Evolutionary conservation across 164 flowering plant genomes (phyloP).

Genomic region (Brasenia schreberi): DNA sequence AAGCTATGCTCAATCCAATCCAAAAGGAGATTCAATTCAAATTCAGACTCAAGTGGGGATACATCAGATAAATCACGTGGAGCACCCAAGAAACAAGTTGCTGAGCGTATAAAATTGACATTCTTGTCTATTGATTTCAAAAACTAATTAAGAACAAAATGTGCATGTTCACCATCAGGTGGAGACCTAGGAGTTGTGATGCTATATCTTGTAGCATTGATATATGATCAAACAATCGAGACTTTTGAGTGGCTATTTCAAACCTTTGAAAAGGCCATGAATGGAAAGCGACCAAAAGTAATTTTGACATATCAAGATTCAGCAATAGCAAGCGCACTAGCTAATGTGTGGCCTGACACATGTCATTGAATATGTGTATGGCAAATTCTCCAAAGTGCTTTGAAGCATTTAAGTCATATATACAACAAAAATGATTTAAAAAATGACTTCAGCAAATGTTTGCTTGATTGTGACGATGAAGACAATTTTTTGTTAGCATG

Average conservation of each 20-base stretch:
- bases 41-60: no score
- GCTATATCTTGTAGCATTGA: background rate
- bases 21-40: no score
- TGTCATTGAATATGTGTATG: conserved; percentile 3
- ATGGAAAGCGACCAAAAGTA: conserved; percentile 5
- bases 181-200: conserved; percentile 3
- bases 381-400: conserved; percentile 3
- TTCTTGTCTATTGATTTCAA: background rate
- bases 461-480: background rate
- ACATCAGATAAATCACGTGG: no score
- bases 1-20: no score
- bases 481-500: background rate
- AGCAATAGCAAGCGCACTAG: conserved; percentile 3
- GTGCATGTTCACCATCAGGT: background rate
- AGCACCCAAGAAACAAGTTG: no score
- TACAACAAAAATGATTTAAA: background rate
- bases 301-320: conserved; percentile 2
- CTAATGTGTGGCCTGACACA: background rate
- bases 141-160: background rate
- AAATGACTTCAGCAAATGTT: background rate
- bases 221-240: background rate
- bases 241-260: conserved; percentile 4
- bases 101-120: background rate
- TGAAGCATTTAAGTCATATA: conserved; percentile 2
- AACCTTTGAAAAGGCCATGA: conserved; percentile 1